Conservation (phyloP, 495 filamentous ascomycete species). For the Melanomma pulvis-pyrius region DNA sequence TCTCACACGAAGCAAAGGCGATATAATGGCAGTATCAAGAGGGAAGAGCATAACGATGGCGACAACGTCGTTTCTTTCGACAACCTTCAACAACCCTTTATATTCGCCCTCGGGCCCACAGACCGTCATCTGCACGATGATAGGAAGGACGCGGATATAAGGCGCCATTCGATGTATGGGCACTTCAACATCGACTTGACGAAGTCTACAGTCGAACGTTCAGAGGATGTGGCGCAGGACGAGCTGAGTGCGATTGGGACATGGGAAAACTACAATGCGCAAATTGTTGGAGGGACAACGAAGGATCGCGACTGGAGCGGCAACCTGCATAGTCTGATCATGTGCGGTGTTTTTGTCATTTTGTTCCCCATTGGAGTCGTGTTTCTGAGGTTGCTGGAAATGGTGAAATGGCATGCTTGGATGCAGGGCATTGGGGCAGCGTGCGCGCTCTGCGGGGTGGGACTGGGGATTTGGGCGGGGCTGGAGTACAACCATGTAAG, state of each 20-base stretch:
- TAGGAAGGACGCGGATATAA: conserved; percentile 48
- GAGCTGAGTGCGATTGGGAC: conserved; percentile 6
- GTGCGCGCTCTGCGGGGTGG: conserved; percentile 52
- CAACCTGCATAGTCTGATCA: conserved; percentile 55
- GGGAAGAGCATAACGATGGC: background rate
- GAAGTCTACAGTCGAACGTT: conserved; percentile 47
- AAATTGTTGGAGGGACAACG: background rate
- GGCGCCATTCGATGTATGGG: conserved; percentile 59
- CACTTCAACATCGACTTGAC: conserved; percentile 58
- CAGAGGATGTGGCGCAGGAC: conserved; percentile 19
- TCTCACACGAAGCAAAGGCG: conserved; percentile 32
- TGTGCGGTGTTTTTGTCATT: conserved; percentile 56
- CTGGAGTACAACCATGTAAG: conserved; percentile 56
- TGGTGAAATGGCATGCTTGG: conserved; percentile 54
- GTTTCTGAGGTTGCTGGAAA: conserved; percentile 51
- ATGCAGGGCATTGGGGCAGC: conserved; percentile 52
- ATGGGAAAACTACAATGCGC: conserved; percentile 24
- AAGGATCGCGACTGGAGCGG: conserved; percentile 43
- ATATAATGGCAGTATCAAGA: background rate
- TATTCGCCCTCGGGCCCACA: conserved; percentile 59
- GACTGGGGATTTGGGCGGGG: conserved; percentile 55
- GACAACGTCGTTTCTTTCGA: conserved; percentile 42
- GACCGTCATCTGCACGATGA: conserved; percentile 47
- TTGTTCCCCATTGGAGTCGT: conserved; percentile 60
- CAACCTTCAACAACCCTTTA: conserved; percentile 49